Evolutionary conservation across 2,329 filamentous ascomycete species (phyloP), one percentile per base, ranked within the genome.

Genomic region (Aureobasidium sp.): DNA sequence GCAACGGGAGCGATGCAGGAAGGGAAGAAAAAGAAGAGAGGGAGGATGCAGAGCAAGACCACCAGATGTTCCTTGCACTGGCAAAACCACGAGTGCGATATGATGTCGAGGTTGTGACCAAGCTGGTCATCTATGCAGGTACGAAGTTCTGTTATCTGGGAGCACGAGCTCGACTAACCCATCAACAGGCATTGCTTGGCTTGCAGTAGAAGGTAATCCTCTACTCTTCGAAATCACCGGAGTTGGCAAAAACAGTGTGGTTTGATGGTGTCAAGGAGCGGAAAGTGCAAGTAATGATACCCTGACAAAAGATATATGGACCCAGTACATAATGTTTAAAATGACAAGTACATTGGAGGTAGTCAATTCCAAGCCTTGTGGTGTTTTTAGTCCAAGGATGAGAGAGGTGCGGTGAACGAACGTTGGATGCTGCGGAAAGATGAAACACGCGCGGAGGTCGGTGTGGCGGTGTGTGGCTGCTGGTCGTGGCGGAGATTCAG

Each of bases 41-140:
- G 60, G 70, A 74, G 51, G 72, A 71, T 14, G 74, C 77, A 64
- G 68, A 67, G 47, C 68, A 73, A 44, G 75, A 74, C 29, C 76
- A 73, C 67, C 89, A 95, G 72, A 87, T 97, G 73, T 97, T 97
- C 74, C 88, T 87, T 48, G 85, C 83, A 71, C 80, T 97, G 61
- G 87, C 91, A 65, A 90, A 88, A 76, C 91, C 94, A 53, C 85
- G 94, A 67, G 92, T 97, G 64, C 82, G 92, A 68, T 99, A 97
- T 71, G 94, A 99, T 75, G 93, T 97, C n/a, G 94, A 99, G 75
- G 93, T 99, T 42, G 89, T 99, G 41, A 97, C 94, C 5, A 97
- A 97, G 77, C 76, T 99, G 64, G 89, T 99, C 69, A 91, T 99
- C 27, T 99, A 99, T 77, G 84, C 88, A 63, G 94, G 93, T 91